A percentile compares a stretch with the other conserved stretches of the same genome.
Conservation (phyloP, 1,284 basidiomycete species). For the Sporisorium scitamineum region DNA sequence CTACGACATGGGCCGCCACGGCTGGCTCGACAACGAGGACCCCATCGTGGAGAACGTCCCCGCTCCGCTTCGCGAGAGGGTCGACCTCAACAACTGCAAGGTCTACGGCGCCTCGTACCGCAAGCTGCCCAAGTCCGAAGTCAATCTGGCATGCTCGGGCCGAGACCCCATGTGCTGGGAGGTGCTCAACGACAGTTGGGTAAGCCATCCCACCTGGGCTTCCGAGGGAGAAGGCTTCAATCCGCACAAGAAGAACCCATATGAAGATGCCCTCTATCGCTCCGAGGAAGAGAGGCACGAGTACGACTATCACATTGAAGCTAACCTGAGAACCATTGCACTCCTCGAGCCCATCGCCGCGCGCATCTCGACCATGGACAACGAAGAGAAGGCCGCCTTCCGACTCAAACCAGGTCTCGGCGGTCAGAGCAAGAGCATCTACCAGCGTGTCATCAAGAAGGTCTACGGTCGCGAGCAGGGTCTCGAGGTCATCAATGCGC, state of each 20-base stretch:
- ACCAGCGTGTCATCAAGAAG: constrained; percentile 93
- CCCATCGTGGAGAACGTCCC: constrained; percentile 71
- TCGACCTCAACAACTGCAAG: constrained; percentile 68
- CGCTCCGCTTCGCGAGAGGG: constrained; percentile 65
- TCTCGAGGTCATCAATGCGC: constrained; percentile 84
- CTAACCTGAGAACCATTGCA: constrained; percentile 89
- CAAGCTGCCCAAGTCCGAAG: constrained; percentile 85
- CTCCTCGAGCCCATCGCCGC: constrained; percentile 88
- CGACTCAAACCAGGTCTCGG: constrained; percentile 89
- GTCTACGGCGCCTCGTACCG: constrained; percentile 89
- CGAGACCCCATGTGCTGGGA: constrained; percentile 95
- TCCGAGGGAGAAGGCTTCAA: constrained; percentile 94
- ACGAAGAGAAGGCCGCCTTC: constrained; percentile 86
- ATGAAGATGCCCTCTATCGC: constrained; percentile 95
- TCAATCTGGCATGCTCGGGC: constrained; percentile 89
- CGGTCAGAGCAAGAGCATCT: constrained; percentile 86
- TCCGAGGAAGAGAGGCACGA: constrained; percentile 98
- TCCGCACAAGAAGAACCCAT: constrained; percentile 95
- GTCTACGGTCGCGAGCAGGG: constrained; percentile 90
- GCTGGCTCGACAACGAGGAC: constrained; percentile 72
- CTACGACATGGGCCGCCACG: constrained; percentile 78
- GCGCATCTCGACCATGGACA: constrained; percentile 88
- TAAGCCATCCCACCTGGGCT: constrained; percentile 97
- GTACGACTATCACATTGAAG: constrained; percentile 96
- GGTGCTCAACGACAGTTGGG: constrained; percentile 79